Evolutionary conservation across 1,284 basidiomycete species (phyloP), one percentile per base, ranked within the genome.

Genomic region (Sporisorium graminicola): DNA sequence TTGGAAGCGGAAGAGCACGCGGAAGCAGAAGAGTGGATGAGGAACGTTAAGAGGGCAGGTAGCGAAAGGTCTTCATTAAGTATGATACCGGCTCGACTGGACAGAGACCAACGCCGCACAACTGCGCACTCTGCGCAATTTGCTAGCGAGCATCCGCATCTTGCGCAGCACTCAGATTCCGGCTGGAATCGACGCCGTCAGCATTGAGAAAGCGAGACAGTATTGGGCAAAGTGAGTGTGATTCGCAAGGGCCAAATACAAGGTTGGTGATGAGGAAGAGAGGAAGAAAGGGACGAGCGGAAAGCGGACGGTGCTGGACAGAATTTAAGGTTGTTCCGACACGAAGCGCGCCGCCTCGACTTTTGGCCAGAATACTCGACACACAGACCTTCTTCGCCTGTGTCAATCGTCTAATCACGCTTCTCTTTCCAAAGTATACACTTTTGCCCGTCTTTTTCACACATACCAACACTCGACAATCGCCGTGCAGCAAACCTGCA

Each of bases 281-380:
- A 20, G 40, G n/a, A 43, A 9, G 14, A 43, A 40, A 16, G 8
- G 37, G 16, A 18, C 4, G 8, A 40, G 13, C 1, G 16, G 16
- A 13, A 40, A 18, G 13, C 4, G 37, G 7, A 20, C 26, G 37
- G 24, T 42, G 7, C 37, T 26, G 27, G 37, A 43, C 40, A 43
- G 40, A 20, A 43, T 43, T 43, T 43, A 43, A 43, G 40, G 40
- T 43, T 43, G 18, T 43, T 43, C 40, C 40, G 40, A 43, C 40
- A 8, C 40, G 40, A 43, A 20, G 40, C 18, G 40, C n/a, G 40
- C 40, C 10, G 5, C 8, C 35, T 35, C 35, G 35, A 35, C 37
- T 40, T 40, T 40, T 40, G 37, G 37, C 16, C n/a, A 20, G 9
- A 43, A 20, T 18, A 5, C 14, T 14, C 14, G 5, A 40, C 40